phyloP scores from a whole-genome alignment of 78 protist genomes.

The slime mould (Dictyostelium discoideum) region dicty_2.7 NC_007088.5:5217001-5217500 shows the following conservation, averaged over 20 bases:
- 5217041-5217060: not conserved
- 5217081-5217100: not conserved
- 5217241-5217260: not conserved
- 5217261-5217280: not conserved
- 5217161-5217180: not conserved
- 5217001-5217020: not conserved
- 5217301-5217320: not conserved
- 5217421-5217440: not conserved
- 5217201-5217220: not conserved
- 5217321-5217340: not conserved
- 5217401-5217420: not conserved
- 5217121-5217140: not conserved
- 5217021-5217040: not conserved
- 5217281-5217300: not conserved
- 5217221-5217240: not conserved
- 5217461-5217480: not conserved
- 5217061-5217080: not conserved
- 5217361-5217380: not conserved
- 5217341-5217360: not conserved
- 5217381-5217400: not conserved
- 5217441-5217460: not conserved
- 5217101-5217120: not conserved
- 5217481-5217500: not conserved
- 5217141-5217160: not conserved
- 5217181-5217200: not conserved